Percentiles rank a stretch among this genome's conserved stretches.
phyloP scores from a whole-genome alignment of 805 yeast species.

The Candida methanosorbosa region DNA sequence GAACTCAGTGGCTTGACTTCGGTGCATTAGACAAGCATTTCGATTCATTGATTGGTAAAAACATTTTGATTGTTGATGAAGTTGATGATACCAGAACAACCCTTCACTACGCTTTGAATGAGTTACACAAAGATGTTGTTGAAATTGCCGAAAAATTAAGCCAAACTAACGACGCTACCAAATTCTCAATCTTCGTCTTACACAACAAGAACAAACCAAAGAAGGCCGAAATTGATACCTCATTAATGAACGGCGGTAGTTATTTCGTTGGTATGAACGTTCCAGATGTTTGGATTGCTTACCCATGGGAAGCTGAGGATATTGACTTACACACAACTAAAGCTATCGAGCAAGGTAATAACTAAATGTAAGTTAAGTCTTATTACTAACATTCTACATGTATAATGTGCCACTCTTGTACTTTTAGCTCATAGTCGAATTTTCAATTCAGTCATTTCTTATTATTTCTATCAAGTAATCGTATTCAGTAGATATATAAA shows the following conservation, averaged over 20 bases:
- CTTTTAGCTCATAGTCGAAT: too few relatives aligned
- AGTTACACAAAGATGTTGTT: constrained; percentile 57
- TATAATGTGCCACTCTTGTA: too few relatives aligned
- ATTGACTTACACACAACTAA: constrained; percentile 65
- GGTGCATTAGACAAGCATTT: constrained; percentile 60
- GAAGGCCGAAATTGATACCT: constrained; percentile 61
- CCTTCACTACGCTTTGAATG: constrained; percentile 73
- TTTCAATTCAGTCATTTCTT: not conserved
- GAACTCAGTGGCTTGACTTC: constrained; percentile 89
- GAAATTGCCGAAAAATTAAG: constrained; percentile 53
- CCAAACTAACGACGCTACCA: constrained; percentile 50
- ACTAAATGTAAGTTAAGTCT: too few relatives aligned
- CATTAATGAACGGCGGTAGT: constrained; percentile 52
- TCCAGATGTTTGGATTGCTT: constrained; percentile 77
- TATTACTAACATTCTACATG: too few relatives aligned
- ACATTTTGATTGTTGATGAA: constrained; percentile 77
- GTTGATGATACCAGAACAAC: constrained; percentile 92
- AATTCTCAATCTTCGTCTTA: constrained; percentile 68
- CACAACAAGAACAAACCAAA: constrained; percentile 81
- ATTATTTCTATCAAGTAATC: not conserved
- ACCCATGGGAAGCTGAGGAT: constrained; percentile 85
- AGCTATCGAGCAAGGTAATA: constrained; percentile 63
- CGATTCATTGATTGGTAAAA: constrained; percentile 73
- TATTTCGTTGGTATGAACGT: constrained; percentile 71
- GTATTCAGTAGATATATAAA: too few relatives aligned